Base-by-base conservation (phyloP, 306 rosid species). In the Hippophae tibetana region DNA sequence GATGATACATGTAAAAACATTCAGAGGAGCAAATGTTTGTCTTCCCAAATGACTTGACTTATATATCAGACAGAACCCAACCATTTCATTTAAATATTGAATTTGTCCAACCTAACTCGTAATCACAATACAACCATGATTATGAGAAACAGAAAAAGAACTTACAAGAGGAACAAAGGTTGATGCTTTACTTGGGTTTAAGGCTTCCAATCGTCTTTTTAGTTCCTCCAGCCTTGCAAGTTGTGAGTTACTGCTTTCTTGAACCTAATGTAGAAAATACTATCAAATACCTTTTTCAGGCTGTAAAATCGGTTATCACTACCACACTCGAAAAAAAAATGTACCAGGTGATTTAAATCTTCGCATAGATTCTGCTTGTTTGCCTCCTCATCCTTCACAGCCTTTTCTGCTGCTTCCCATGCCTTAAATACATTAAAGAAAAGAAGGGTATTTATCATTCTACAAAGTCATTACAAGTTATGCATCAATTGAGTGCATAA, bases 141-240 rank as follows among this genome's bases (percentile, higher is more conserved):
- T 7, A 0, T 10, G 10, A 14, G 51, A 64, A 43, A 65, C 18
- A 6, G 13, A 38, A 61, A 58, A 47, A 62, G 52, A 60, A 61
- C 89, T 46, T 76, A 90, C 96, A 56, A 61, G 74, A 74, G 77
- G 60, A 69, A 62, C 45, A 9, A 77, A 72, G 66, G 74, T 63
- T 13, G 89, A 78, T 74, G 81, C 57, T 49, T 81, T 81, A 65
- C 42, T 58, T 23, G 89, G 94, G 71, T 87, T 92, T 83, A 92
- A 43, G 52, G 96, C 98, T 71, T 90, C 96, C 55, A 90, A 62
- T 64, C 98, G 73, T 70, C 96, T 80, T 79, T 87, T 87, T 71
- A 90, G 72, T 82, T 87, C 98, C 75, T 82, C 98, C 50, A 90
- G 81, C 67, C 96, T 76, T 26, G 84, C 23, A 54, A 87, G 76